Percentiles rank a stretch among this genome's conserved stretches.
Evolutionary conservation across 2,329 filamentous ascomycete genomes (phyloP).

Genomic region (Plectosphaerella plurivora): DNA sequence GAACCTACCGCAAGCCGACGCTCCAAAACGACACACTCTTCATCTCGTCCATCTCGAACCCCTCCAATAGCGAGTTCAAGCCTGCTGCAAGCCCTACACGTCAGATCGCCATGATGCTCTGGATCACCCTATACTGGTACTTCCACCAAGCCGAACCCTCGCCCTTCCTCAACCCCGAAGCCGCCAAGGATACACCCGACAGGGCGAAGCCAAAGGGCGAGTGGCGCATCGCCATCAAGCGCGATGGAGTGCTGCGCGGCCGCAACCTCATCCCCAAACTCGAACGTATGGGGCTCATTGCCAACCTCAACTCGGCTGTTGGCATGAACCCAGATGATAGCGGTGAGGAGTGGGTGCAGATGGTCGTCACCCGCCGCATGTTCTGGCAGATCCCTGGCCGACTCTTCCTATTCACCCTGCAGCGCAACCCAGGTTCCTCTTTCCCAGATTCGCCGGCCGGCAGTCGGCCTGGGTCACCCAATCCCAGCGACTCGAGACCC

Average conservation of each 20-base stretch:
- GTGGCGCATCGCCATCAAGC: slow-evolving; percentile 80
- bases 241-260: slow-evolving; percentile 83
- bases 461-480: slow-evolving; percentile 51
- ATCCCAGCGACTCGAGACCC: slow-evolving; percentile 19
- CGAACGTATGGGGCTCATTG: slow-evolving; percentile 86
- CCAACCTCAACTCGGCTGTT: slow-evolving; percentile 70
- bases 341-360: slow-evolving; percentile 65
- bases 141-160: slow-evolving; percentile 81
- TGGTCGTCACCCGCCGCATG: slow-evolving; percentile 75
- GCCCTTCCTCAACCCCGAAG: slow-evolving; percentile 56
- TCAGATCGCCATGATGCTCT: slow-evolving; percentile 95
- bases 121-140: slow-evolving; percentile 94
- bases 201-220: slow-evolving; percentile 73
- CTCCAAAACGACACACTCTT: slow-evolving; percentile 77
- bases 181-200: slow-evolving; percentile 61
- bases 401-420: slow-evolving; percentile 81
- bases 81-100: slow-evolving; percentile 75
- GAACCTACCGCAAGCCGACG: slow-evolving; percentile 70
- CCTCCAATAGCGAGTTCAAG: slow-evolving; percentile 74
- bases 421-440: slow-evolving; percentile 45
- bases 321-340: slow-evolving; percentile 59
- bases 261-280: slow-evolving; percentile 83
- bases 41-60: slow-evolving; percentile 87
- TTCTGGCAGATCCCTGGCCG: slow-evolving; percentile 93
- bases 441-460: slow-evolving; percentile 45